Base-by-base conservation (phyloP, 2,329 filamentous ascomycete species). In the Ilyonectria destructans region DNA sequence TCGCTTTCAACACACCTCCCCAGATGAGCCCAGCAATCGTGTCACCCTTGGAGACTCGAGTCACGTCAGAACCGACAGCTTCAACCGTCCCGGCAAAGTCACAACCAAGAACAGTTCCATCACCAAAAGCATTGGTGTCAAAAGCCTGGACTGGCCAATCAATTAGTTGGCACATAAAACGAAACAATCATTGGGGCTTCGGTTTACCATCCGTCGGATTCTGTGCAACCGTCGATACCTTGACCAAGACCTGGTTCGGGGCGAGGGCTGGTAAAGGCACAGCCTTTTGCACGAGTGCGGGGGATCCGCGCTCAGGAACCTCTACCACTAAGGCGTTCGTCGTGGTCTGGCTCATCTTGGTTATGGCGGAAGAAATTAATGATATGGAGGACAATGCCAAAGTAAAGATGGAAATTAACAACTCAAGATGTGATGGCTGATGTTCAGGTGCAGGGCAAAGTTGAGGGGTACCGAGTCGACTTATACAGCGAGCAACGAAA, bases 51-150 rank as follows among this genome's bases (percentile, higher is more conserved):
- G 65, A 61, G 13, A 77, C 54, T 9, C 68, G 69, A 2, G 61
- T 72, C 5, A 74, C 75, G 9, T 56, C 33, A 19, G 68, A 23
- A 0, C 81, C 84, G 0, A 81, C 52, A 29, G 71, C 63, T 26
- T 79, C 77, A 3, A 83, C 81, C 4, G 59, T 74, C 6, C 82
- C 82, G 4, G 75, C 73, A 65, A 83, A 83, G 57, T 84, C 82
- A 6, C 74, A 77, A 26, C 82, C 82, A 2, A 82, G 71, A 21
- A 83, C 77, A 15, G 77, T 71, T 3, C 77, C 81, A 8, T 82
- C 77, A 4, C 80, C 81, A 45, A 84, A 84, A 2, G 76, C 76
- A 43, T 82, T 80, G 2, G 48, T 6, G 57, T 82, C 80, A 48
- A 83, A 77, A 3, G 75, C 72, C 71, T 78, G 74, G 4, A 81